Evolutionary conservation across 2,329 filamentous ascomycete species (phyloP), one percentile per base, ranked within the genome.

Genomic region (Alternaria sp.): DNA sequence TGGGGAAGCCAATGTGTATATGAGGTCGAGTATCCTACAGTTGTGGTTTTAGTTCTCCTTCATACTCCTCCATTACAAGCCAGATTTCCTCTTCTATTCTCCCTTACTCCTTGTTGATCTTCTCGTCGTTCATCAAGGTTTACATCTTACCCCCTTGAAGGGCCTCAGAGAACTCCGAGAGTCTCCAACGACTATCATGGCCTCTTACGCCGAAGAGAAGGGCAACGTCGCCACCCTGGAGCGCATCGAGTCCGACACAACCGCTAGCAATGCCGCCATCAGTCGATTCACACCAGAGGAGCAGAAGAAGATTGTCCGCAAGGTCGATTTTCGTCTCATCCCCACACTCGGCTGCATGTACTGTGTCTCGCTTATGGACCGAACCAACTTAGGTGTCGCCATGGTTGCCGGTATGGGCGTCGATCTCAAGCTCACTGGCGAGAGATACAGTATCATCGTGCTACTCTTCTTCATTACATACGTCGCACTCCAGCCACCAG

Each of bases 271-370:
- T 60, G 67, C 66, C 15, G 61, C 60, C 45, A 67, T 73, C 61
- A 64, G 62, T 50, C 62, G 59, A 4, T 71, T 69, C 49, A 73
- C 70, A 19, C 69, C 67, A 12, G 67, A 70, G 54, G 55, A 73
- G 61, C 70, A 71, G 57, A 73, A 63, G 62, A 70, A 65, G 59
- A 71, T 73, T 51, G 59, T 73, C 19, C 70, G 67, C 60, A 73
- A 69, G 57, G 63, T 80, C 17, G 81, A 82, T 64, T 61, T 75
- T 47, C 76, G 80, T 21, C 74, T 82, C 2, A 77, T 83, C 12
- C 80, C 80, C 5, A 80, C 80, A 10, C 72, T 82, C 2, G 79
- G 78, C 5, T 68, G 77, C 49, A 77, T 82, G 67, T 81, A 81
- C 64, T 79, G 76, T 9, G 76, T 81, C 23, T 74, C 78, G 0